Percentiles rank a stretch among this genome's conserved stretches.
Evolutionary conservation across 78 protist species (phyloP).

Genomic region (Chrysochromulina tobinii): DNA sequence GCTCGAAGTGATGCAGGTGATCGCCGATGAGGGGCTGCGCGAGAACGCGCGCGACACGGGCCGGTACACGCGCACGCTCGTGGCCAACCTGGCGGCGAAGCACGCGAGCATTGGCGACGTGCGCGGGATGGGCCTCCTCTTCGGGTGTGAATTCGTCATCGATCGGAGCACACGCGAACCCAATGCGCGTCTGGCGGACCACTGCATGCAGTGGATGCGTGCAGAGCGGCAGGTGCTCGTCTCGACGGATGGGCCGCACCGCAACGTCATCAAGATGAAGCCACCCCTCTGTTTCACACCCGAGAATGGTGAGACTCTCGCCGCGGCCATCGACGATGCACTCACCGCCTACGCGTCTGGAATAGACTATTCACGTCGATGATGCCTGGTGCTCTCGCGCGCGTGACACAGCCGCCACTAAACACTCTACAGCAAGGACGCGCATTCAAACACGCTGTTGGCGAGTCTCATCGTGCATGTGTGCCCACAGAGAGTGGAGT

Average conservation of each 20-base stretch:
- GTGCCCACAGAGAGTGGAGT: no score
- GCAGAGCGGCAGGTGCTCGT: constrained; percentile 20
- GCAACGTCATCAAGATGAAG: constrained; percentile 70
- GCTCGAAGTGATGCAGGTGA: constrained; percentile 56
- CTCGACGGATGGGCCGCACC: constrained; percentile 48
- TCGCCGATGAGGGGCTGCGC: constrained; percentile 45
- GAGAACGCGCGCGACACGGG: constrained; percentile 42
- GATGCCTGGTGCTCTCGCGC: no score
- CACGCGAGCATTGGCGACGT: constrained; percentile 74
- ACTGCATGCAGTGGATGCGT: not conserved
- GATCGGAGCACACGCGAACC: constrained; percentile 45
- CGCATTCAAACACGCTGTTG: no score
- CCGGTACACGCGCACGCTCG: not conserved
- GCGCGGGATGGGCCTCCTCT: constrained; percentile 76
- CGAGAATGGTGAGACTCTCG: constrained; percentile 27
- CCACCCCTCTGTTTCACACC: constrained; percentile 65
- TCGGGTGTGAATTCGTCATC: constrained; percentile 82
- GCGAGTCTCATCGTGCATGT: no score
- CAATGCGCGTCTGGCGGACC: constrained; percentile 6
- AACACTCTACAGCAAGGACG: no score
- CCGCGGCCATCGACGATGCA: constrained; percentile 23
- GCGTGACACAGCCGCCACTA: no score
- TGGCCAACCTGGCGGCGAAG: not conserved
- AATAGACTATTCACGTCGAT: no score
- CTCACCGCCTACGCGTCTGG: not conserved